Percentiles rank a stretch among this genome's conserved stretches.
Evolutionary conservation across 2,329 filamentous ascomycete species (phyloP).

Genomic region (Botrytis aclada): DNA sequence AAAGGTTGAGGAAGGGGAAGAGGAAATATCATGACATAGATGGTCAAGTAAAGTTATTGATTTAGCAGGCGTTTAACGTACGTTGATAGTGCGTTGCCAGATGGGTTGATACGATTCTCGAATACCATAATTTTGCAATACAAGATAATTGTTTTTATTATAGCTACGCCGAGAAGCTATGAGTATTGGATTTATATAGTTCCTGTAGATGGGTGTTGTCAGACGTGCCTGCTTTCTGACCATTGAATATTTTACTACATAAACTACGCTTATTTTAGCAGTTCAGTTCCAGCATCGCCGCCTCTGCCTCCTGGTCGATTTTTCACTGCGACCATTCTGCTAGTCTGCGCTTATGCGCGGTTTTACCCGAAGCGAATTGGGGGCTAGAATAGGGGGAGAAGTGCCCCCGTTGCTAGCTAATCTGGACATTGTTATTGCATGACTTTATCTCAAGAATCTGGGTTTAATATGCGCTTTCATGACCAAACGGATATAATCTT

Average conservation of each 20-base stretch:
- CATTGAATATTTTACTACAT: background rate
- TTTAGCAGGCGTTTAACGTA: background rate
- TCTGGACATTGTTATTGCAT: background rate
- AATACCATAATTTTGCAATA: constrained; percentile 5
- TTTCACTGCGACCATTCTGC: background rate
- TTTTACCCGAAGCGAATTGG: background rate
- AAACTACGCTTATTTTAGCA: background rate
- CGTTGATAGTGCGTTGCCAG: background rate
- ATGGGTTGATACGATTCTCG: background rate
- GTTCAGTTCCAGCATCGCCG: background rate
- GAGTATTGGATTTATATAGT: background rate
- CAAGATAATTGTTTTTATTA: background rate
- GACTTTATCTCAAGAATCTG: background rate
- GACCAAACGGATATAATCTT: background rate
- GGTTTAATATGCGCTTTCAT: background rate
- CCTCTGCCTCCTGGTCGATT: background rate
- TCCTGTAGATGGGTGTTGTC: background rate
- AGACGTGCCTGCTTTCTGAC: background rate
- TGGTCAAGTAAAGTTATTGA: background rate
- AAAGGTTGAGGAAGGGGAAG: constrained; percentile 15
- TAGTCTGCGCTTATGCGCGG: background rate
- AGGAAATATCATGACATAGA: background rate
- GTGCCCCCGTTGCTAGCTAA: background rate
- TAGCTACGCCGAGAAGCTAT: background rate
- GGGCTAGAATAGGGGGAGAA: background rate